A percentile compares a stretch with the other conserved stretches of the same genome.
Conservation (phyloP, 306 rosid genomes). For the Cucumis hystrix region DNA sequence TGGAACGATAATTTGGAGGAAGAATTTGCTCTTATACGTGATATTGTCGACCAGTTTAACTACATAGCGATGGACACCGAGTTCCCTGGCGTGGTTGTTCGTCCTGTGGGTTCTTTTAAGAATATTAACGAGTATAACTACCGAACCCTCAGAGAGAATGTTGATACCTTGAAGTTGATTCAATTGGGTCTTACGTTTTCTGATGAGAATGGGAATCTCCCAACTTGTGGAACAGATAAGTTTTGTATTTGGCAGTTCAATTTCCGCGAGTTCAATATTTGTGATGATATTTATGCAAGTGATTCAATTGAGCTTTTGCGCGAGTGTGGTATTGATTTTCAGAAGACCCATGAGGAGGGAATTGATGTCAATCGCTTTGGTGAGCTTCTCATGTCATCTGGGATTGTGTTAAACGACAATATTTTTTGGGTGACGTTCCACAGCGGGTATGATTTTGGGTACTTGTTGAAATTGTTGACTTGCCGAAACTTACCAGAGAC, state of each 20-base stretch:
- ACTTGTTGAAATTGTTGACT: constrained; percentile 55
- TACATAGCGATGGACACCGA: constrained; percentile 84
- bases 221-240: constrained; percentile 44
- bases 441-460: constrained; percentile 64
- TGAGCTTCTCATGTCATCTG: constrained; percentile 56
- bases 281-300: constrained; percentile 45
- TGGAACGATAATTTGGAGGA: constrained; percentile 81
- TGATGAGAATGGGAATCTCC: constrained; percentile 61
- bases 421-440: constrained; percentile 55
- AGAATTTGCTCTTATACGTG: constrained; percentile 59
- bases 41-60: constrained; percentile 38
- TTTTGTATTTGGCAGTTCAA: constrained; percentile 54
- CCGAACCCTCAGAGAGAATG: constrained; percentile 73
- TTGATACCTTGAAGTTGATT: constrained; percentile 81
- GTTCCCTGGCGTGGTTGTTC: constrained; percentile 87
- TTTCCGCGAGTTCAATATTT: constrained; percentile 48
- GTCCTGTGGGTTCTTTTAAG: constrained; percentile 63
- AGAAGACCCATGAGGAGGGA: constrained; percentile 54
- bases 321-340: constrained; percentile 52
- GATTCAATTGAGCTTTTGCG: constrained; percentile 50
- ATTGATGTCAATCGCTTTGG: constrained; percentile 45
- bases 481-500: constrained; percentile 35
- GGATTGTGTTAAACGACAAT: constrained; percentile 36
- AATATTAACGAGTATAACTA: constrained; percentile 65
- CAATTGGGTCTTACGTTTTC: constrained; percentile 83